Evolutionary conservation across 768 basidiomycete genomes (phyloP).

Genomic region (Gloeopeniophorella convolvens): DNA sequence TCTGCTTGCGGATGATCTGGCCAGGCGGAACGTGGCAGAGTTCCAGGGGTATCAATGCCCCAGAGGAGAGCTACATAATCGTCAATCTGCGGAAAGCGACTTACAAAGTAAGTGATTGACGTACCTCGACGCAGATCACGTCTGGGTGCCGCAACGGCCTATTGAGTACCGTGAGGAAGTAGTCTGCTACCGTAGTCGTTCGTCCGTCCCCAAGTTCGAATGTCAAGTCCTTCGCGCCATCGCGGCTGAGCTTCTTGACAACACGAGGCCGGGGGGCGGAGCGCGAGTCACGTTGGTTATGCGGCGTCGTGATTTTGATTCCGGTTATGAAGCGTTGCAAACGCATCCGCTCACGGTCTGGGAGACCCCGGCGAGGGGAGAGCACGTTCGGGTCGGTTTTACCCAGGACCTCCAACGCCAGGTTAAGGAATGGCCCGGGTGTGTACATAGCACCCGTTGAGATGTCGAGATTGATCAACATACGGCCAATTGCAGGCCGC

Average conservation of each 20-base stretch:
- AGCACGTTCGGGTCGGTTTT: slow-evolving; percentile 30
- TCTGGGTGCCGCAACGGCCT: slow-evolving; percentile 53
- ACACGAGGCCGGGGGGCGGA: slow-evolving; percentile 39
- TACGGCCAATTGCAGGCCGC: slow-evolving; percentile 53
- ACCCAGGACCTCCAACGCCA: slow-evolving; percentile 53
- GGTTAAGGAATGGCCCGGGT: slow-evolving; percentile 48
- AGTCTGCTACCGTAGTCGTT: slow-evolving; percentile 49
- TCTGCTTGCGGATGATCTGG: slow-evolving; percentile 66
- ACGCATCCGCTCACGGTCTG: slow-evolving; percentile 45
- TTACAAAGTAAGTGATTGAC: slow-evolving; percentile 22
- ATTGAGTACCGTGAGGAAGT: slow-evolving; percentile 52
- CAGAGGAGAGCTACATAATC: slow-evolving; percentile 44
- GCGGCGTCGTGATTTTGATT: slow-evolving; percentile 41
- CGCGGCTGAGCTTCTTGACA: slow-evolving; percentile 50
- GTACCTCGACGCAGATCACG: slow-evolving; percentile 61
- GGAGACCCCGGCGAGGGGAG: slow-evolving; percentile 36
- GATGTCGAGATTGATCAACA: slow-evolving; percentile 74
- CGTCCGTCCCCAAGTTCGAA: slow-evolving; percentile 57
- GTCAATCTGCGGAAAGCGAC: neutral
- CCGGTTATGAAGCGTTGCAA: slow-evolving; percentile 53
- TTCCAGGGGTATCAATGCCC: slow-evolving; percentile 63
- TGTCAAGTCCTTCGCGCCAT: slow-evolving; percentile 45
- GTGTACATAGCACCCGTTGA: slow-evolving; percentile 73
- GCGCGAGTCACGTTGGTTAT: slow-evolving; percentile 13
- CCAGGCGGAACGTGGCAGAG: slow-evolving; percentile 54